Evolutionary conservation across 805 yeast genomes (phyloP).

Genomic region (Wickerhamiella cacticola): DNA sequence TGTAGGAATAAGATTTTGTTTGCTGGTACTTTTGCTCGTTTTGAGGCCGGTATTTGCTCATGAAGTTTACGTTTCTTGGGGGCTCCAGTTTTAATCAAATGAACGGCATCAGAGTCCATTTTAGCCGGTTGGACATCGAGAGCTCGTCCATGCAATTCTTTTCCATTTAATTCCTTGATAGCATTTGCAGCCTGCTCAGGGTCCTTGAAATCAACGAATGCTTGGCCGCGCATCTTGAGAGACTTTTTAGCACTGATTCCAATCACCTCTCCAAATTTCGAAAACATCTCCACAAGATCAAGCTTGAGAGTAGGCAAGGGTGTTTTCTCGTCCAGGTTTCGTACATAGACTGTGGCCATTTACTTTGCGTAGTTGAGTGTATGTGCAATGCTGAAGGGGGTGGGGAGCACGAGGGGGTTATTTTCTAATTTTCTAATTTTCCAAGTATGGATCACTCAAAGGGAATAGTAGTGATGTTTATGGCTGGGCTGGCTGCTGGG

Average conservation of each 20-base stretch:
- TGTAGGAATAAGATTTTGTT: constrained; percentile 59
- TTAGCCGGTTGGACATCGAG: constrained; percentile 31
- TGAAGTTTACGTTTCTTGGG: not conserved
- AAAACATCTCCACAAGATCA: constrained; percentile 35
- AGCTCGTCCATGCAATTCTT: constrained; percentile 37
- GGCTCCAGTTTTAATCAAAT: not conserved
- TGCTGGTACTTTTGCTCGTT: constrained; percentile 31
- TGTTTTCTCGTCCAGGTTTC: constrained; percentile 62
- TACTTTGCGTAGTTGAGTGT: not conserved
- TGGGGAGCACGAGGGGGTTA: not conserved
- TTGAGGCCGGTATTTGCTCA: constrained; percentile 10
- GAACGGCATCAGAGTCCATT: constrained; percentile 10
- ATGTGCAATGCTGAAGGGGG: no score
- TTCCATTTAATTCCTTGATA: constrained; percentile 30
- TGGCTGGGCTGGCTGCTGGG: constrained; percentile 13
- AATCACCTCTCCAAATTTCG: constrained; percentile 37
- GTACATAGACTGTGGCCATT: constrained; percentile 39
- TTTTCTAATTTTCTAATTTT: not conserved
- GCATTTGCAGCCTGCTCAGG: constrained; percentile 37
- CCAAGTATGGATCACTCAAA: not conserved
- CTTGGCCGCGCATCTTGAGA: constrained; percentile 68
- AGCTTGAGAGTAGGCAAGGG: constrained; percentile 39
- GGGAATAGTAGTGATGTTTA: constrained; percentile 4
- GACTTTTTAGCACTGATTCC: constrained; percentile 48
- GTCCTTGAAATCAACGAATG: constrained; percentile 50